Evolutionary conservation across 345 rosid species (phyloP), one percentile per base, ranked within the genome.

Genomic region (Corymbia maculata): DNA sequence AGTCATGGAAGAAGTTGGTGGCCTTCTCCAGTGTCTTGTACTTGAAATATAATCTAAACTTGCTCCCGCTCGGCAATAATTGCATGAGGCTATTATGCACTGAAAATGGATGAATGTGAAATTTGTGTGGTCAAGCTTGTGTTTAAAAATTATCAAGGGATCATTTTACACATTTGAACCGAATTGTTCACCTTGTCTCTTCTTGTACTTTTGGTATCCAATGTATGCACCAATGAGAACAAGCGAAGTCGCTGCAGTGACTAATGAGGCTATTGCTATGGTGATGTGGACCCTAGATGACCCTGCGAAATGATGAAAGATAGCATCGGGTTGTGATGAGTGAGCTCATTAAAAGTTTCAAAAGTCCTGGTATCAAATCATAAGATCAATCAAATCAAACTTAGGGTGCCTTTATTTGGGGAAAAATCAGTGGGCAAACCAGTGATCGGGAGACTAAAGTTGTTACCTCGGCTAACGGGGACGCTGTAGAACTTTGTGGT

Each of bases 21-120:
- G 98, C 98, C 86, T 87, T 93, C 90, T 96, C 98, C 8, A 97
- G 94, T 15, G 90, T 90, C 89, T 95, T 97, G 70, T 95, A 95
- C 91, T 93, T 93, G 90, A 94, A 96, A 87, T 90, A 90, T 79
- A 92, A 82, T 80, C 75, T 79, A 61, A 91, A 90, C 89, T 68
- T 51, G 85, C 79, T 90, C 66, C 51, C 44, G 45, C 47, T 26
- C 21, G 64, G 49, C 11, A 88, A 82, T 85, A 92, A 42, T 51
- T 79, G 36, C 13, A 70, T 70, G 32, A 55, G 55, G 68, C 68
- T 51, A 30, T 52, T 52, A n/a, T 50, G 85, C 47, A 42, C 53
- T 70, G 87, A 24, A 64, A 22, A 79, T 36, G 55, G 59, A 14
- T 15, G 75, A 59, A 32, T 14, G 22, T 9, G 26, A 36, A 30